A percentile compares a stretch with the other conserved stretches of the same genome.
phyloP scores from a whole-genome alignment of 345 rosid species.

The Sisymbrium irio region DNA sequence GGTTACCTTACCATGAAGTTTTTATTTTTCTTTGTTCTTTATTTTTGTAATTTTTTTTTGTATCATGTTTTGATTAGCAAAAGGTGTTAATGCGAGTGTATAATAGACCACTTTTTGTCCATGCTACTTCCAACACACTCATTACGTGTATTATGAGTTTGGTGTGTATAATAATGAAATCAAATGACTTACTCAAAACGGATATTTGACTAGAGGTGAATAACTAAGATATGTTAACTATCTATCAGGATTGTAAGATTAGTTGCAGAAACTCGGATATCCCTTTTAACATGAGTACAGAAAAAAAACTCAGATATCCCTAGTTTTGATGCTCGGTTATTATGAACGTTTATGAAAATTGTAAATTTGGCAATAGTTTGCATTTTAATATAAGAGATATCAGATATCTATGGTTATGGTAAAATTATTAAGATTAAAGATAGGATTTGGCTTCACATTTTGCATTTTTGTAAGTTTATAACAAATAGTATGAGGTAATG shows the following conservation, averaged over 20 bases:
- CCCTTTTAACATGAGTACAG: too few species aligned
- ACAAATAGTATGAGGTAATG: neutral
- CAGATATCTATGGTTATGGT: neutral
- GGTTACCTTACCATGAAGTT: conserved; percentile 24
- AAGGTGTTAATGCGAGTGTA: conserved; percentile 26
- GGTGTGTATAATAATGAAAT: conserved; percentile 7
- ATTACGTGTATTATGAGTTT: conserved; percentile 2
- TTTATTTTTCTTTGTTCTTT: neutral
- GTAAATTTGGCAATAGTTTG: neutral
- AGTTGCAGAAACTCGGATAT: neutral
- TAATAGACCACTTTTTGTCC: conserved; percentile 30
- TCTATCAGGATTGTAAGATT: neutral
- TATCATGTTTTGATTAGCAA: conserved; percentile 16
- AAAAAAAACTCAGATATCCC: too few species aligned
- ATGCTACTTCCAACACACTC: conserved; percentile 33
- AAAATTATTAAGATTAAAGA: neutral
- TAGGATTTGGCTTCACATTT: neutral
- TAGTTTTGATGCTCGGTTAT: neutral
- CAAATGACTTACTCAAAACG: conserved; percentile 13
- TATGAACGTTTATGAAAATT: neutral
- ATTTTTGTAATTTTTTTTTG: neutral
- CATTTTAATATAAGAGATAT: neutral
- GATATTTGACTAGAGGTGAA: neutral
- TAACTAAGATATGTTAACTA: neutral
- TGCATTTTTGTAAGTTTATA: neutral